Percentiles rank a stretch among this genome's conserved stretches.
Conservation (phyloP, 2,329 filamentous ascomycete genomes). For the Beauveria brongniartii region DNA sequence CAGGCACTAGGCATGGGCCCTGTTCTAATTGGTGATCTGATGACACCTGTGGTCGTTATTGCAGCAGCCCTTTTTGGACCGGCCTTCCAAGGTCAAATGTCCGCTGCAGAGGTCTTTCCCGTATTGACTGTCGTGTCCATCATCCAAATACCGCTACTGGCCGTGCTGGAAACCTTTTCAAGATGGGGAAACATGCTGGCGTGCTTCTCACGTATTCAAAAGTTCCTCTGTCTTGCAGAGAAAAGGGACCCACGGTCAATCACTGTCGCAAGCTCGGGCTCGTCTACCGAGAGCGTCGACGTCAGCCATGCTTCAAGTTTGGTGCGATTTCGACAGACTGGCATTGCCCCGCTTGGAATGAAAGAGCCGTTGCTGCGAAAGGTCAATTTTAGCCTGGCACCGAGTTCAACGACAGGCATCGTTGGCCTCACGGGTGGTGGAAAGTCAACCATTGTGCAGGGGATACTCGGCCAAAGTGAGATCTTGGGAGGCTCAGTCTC, state of each 20-base stretch:
- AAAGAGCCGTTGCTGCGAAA: background rate
- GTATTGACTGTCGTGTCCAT: background rate
- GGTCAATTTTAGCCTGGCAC: background rate
- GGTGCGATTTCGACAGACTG: background rate
- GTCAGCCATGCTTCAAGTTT: background rate
- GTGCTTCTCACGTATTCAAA: background rate
- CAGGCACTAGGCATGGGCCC: background rate
- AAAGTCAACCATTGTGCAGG: background rate
- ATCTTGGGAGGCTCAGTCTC: background rate
- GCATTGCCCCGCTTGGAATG: background rate
- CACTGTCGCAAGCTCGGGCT: background rate
- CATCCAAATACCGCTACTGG: background rate
- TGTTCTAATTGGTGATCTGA: background rate
- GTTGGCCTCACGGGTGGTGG: background rate
- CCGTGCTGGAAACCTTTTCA: background rate
- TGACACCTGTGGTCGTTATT: background rate
- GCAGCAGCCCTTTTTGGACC: background rate
- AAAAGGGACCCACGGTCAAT: background rate
- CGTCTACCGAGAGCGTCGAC: background rate
- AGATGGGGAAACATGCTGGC: background rate
- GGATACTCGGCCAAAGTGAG: background rate
- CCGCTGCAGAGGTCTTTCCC: background rate
- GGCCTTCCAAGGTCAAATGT: background rate
- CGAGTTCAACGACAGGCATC: background rate
- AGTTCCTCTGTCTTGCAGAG: background rate